phyloP scores from a whole-genome alignment of 139 green algal genomes.

The Yamagishiella unicocca region DNA sequence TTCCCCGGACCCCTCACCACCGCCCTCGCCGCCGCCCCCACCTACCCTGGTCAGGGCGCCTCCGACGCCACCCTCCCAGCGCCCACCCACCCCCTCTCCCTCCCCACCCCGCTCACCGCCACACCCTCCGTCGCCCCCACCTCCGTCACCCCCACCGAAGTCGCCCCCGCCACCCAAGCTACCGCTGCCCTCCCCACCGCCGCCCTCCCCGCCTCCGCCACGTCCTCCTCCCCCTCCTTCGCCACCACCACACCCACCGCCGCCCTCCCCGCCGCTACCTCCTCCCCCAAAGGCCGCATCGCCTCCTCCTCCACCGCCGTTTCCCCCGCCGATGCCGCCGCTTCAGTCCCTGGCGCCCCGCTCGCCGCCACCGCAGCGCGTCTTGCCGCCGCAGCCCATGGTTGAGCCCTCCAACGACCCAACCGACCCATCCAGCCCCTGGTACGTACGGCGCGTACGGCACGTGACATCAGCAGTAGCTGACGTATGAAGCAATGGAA shows the following conservation, averaged over 20 bases:
- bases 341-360: background rate
- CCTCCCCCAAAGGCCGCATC: background rate
- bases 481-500: background rate
- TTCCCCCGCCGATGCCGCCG: background rate
- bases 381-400: background rate
- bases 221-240: no score
- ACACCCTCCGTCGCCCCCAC: background rate
- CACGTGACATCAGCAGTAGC: no score
- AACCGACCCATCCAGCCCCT: background rate
- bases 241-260: no score
- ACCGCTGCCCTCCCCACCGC: background rate
- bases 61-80: background rate
- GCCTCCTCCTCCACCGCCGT: background rate
- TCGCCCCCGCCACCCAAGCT: background rate
- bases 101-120: background rate
- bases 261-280: background rate
- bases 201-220: background rate
- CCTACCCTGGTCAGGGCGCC: no score
- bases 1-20: background rate
- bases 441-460: conserved; percentile 7
- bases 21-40: background rate
- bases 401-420: background rate
- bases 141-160: background rate
- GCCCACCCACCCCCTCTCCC: background rate
- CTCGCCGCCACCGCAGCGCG: background rate